These are phyloP conservation scores for Pichia norvegensis DNA, from an alignment of 1,139 yeast genomes.

Conservation along the genomic window DNA sequence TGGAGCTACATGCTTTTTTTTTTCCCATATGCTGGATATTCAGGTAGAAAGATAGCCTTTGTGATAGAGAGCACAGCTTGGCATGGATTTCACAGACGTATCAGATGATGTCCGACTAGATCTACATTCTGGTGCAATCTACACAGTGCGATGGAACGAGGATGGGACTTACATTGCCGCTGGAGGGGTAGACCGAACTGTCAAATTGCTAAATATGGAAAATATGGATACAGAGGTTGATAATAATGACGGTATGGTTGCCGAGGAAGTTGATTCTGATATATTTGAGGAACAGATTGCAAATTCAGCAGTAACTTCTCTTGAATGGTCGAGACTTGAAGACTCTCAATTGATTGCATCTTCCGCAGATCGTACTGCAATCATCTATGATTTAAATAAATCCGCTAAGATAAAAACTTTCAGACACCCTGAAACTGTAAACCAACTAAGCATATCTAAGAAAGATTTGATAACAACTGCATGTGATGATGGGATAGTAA, in stretches of 20 bases:
- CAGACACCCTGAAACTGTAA: slow-evolving; percentile 49
- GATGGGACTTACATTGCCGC: slow-evolving; percentile 41
- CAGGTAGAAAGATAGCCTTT: background rate
- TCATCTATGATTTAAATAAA: slow-evolving; percentile 49
- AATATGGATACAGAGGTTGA: slow-evolving; percentile 25
- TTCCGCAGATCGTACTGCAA: slow-evolving; percentile 46
- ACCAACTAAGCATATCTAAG: slow-evolving; percentile 36
- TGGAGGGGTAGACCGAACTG: slow-evolving; percentile 44
- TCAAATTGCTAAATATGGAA: slow-evolving; percentile 38
- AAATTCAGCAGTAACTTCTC: slow-evolving; percentile 43
- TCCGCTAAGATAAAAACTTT: slow-evolving; percentile 47
- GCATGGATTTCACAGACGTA: background rate
- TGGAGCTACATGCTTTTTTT: background rate
- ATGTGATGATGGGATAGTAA: slow-evolving; percentile 56
- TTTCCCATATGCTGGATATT: background rate
- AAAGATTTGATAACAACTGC: slow-evolving; percentile 31
- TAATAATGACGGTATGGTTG: background rate
- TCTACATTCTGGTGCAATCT: slow-evolving; percentile 40
- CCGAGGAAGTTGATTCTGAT: background rate
- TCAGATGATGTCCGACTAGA: slow-evolving; percentile 7
- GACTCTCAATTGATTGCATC: slow-evolving; percentile 34
- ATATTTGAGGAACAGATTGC: slow-evolving; percentile 9
- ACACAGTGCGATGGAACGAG: slow-evolving; percentile 37
- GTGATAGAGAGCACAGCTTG: background rate
- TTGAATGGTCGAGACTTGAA: slow-evolving; percentile 38